phyloP scores from a whole-genome alignment of 23 red algal genomes.

The Pyropia haitanensis region DNA sequence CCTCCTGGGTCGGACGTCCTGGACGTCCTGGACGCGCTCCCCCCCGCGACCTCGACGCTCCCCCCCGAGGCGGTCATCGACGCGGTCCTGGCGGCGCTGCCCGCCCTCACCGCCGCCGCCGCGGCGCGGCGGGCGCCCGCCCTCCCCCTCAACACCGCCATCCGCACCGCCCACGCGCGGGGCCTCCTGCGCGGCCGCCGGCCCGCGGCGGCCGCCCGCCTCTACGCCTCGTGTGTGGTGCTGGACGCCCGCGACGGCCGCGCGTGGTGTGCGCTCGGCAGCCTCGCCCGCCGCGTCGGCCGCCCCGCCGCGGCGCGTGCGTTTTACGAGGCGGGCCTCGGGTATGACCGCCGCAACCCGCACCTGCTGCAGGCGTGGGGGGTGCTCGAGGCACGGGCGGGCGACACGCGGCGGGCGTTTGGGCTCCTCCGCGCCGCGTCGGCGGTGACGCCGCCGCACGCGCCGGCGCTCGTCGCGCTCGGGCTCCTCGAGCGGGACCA shows the following conservation, averaged over 20 bases:
- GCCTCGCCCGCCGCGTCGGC: conserved; percentile 4
- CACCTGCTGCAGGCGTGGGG: conserved; percentile 92
- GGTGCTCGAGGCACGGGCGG: conserved; percentile 53
- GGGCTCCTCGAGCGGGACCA: conserved; percentile 43
- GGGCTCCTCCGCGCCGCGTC: conserved; percentile 32
- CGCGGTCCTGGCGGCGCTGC: too few relatives aligned
- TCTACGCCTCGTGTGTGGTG: conserved; percentile 50
- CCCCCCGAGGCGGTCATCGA: too few relatives aligned
- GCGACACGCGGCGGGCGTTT: conserved; percentile 23
- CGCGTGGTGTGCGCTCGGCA: conserved; percentile 75
- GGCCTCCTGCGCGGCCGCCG: too few relatives aligned
- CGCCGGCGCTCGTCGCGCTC: conserved; percentile 67
- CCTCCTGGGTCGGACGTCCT: too few relatives aligned
- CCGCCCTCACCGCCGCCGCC: too few relatives aligned
- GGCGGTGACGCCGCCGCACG: conserved; percentile 27
- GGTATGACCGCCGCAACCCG: conserved; percentile 18
- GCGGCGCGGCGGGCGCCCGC: too few relatives aligned
- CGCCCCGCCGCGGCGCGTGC: conserved; percentile 11
- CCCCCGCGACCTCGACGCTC: too few relatives aligned
- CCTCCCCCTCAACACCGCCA: too few relatives aligned
- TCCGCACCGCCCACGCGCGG: too few relatives aligned
- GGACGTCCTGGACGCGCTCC: too few relatives aligned
- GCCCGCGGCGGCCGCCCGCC: conserved; percentile 1
- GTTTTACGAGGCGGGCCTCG: conserved; percentile 34
- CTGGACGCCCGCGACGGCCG: conserved; percentile 52